phyloP scores from a whole-genome alignment of 192 early-diverging fungal genomes.

The Nowakowskiella sp. region DNA sequence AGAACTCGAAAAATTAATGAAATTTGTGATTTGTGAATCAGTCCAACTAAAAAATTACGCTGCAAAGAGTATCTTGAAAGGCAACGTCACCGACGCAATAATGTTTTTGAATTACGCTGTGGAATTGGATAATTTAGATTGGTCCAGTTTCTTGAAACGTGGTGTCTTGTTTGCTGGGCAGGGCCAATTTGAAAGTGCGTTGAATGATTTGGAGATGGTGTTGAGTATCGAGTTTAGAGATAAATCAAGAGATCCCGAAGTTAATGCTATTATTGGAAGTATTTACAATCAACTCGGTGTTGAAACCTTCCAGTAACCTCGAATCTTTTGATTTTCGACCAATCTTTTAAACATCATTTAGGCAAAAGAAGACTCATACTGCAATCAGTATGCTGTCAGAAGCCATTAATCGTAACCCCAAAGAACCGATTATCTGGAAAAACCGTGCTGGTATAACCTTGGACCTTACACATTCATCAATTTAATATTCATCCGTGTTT shows the following conservation, averaged over 20 bases:
- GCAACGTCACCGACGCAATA: constrained; percentile 20
- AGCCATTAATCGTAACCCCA: constrained; percentile 19
- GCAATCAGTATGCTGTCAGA: constrained; percentile 24
- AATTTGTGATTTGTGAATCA: constrained; percentile 25
- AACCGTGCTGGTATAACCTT: constrained; percentile 27
- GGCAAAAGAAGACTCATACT: not conserved
- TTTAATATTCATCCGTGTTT: not conserved
- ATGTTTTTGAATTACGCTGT: constrained; percentile 39
- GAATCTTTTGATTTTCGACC: not conserved
- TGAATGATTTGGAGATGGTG: constrained; percentile 33
- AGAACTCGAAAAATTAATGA: constrained; percentile 26
- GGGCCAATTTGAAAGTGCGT: constrained; percentile 33
- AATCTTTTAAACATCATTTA: constrained; percentile 1
- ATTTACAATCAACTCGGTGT: constrained; percentile 37
- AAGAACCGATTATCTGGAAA: constrained; percentile 26
- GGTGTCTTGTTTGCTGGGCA: constrained; percentile 36
- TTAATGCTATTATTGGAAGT: constrained; percentile 26
- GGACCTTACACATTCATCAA: not conserved
- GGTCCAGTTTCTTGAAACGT: constrained; percentile 29
- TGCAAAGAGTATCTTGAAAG: constrained; percentile 31
- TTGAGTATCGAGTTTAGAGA: constrained; percentile 13
- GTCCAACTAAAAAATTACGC: constrained; percentile 41
- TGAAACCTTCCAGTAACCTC: constrained; percentile 21
- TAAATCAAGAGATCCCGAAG: constrained; percentile 24
- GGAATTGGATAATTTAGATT: constrained; percentile 41